These are phyloP conservation scores for Abrus precatorius DNA, from an alignment of 306 rosid species.

Conservation along the genomic window DNA sequence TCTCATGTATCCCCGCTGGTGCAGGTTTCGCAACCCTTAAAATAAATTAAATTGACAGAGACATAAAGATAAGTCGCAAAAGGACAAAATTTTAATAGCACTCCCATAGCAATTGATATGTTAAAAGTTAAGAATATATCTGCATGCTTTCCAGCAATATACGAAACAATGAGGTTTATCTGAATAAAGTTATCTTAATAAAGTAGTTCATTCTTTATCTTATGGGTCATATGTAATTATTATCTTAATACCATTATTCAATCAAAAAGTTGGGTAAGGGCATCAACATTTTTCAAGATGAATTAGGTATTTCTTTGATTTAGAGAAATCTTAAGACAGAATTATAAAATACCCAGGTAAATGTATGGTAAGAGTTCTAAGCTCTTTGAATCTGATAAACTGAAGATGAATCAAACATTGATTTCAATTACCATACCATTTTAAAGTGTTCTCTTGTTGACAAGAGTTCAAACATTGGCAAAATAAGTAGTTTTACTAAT, in stretches of 20 bases:
- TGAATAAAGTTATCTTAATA: background rate
- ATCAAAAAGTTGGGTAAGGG: background rate
- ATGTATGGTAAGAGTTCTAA: no score
- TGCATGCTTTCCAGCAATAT: background rate
- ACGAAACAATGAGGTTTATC: background rate
- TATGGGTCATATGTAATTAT: background rate
- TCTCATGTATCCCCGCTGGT: background rate
- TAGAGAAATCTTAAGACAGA: no score
- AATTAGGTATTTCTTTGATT: no score
- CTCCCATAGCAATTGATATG: background rate
- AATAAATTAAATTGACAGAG: background rate
- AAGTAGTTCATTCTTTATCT: constrained; percentile 4
- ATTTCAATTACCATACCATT: background rate
- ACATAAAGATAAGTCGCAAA: background rate
- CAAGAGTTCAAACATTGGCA: background rate
- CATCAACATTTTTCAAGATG: background rate
- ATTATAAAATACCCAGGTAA: no score
- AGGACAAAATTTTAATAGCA: background rate
- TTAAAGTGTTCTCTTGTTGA: background rate
- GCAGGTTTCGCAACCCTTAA: no score
- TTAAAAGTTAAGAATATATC: background rate
- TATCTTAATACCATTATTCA: background rate
- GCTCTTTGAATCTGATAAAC: no score
- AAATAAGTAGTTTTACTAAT: background rate
- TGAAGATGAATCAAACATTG: no score